Percentiles rank a stretch among this genome's conserved stretches.
Evolutionary conservation across 495 filamentous ascomycete genomes (phyloP).

Genomic region (Xylaria palmicola): DNA sequence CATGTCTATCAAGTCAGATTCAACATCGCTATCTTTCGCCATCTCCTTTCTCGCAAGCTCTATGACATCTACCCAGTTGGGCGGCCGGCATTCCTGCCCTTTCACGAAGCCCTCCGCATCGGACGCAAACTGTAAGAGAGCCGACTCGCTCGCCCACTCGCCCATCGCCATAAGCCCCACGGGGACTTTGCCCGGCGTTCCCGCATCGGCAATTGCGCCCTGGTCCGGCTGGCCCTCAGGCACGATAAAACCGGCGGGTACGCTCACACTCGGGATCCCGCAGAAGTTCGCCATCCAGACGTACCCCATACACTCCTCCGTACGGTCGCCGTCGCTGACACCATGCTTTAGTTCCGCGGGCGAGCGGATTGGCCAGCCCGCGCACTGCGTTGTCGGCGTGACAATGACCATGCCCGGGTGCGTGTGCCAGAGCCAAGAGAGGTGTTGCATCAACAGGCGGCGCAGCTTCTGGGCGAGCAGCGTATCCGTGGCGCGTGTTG

Average conservation of each 20-base stretch:
- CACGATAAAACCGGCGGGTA: conserved; percentile 66
- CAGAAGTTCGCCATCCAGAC: conserved; percentile 82
- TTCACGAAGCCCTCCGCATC: conserved; percentile 50
- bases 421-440: conserved; percentile 64
- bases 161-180: conserved; percentile 80
- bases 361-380: conserved; percentile 61
- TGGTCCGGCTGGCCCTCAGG: conserved; percentile 27
- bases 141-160: conserved; percentile 77
- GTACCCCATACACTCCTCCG: conserved; percentile 78
- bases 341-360: conserved; percentile 60
- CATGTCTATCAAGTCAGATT: neutral
- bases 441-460: conserved; percentile 73
- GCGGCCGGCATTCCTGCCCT: neutral
- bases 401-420: conserved; percentile 75
- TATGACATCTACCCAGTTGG: neutral
- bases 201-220: conserved; percentile 27
- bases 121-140: conserved; percentile 65
- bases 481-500: conserved; percentile 66
- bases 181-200: conserved; percentile 54
- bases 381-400: conserved; percentile 70
- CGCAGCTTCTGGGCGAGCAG: conserved; percentile 75
- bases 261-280: conserved; percentile 67
- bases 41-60: neutral
- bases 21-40: neutral
- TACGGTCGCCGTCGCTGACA: conserved; percentile 66